phyloP scores from a whole-genome alignment of 176 grass and related monocot genomes.

The Musa acuminata region DNA sequence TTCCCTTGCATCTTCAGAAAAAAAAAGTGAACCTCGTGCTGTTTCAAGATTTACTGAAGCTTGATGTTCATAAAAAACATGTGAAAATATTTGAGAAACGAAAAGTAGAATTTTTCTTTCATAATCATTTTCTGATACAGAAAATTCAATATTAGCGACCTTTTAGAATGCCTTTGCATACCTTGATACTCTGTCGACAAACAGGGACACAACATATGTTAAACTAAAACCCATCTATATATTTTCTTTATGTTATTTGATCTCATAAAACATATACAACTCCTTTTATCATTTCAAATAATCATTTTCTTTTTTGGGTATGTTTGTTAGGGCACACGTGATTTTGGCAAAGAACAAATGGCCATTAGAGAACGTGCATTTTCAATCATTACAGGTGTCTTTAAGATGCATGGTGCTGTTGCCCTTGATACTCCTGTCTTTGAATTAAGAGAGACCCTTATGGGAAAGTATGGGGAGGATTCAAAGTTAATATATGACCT shows the following conservation, averaged over 20 bases:
- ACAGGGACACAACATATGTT: not conserved
- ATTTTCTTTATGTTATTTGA: not conserved
- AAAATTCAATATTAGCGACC: not conserved
- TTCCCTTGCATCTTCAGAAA: not conserved
- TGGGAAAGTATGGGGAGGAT: constrained; percentile 99
- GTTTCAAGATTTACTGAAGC: not conserved
- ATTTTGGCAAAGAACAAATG: constrained; percentile 97
- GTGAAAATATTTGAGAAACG: not conserved
- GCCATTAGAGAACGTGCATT: constrained; percentile 85
- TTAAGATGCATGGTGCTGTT: constrained; percentile 93
- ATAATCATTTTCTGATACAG: not conserved
- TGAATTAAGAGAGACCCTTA: constrained; percentile 95
- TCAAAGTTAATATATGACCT: constrained; percentile 96
- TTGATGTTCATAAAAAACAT: not conserved
- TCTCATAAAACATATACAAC: not conserved
- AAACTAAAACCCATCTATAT: not conserved
- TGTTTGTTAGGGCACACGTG: constrained; percentile 63
- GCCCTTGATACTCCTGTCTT: constrained; percentile 95
- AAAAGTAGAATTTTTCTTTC: not conserved
- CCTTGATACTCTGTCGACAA: not conserved
- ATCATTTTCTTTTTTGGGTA: not conserved
- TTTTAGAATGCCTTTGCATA: not conserved
- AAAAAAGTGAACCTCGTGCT: not conserved
- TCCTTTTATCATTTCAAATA: not conserved
- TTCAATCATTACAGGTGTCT: constrained; percentile 76